Evolutionary conservation across 2,329 filamentous ascomycete species (phyloP).

Genomic region (Ophiocordyceps camponoti-rufipedis): DNA sequence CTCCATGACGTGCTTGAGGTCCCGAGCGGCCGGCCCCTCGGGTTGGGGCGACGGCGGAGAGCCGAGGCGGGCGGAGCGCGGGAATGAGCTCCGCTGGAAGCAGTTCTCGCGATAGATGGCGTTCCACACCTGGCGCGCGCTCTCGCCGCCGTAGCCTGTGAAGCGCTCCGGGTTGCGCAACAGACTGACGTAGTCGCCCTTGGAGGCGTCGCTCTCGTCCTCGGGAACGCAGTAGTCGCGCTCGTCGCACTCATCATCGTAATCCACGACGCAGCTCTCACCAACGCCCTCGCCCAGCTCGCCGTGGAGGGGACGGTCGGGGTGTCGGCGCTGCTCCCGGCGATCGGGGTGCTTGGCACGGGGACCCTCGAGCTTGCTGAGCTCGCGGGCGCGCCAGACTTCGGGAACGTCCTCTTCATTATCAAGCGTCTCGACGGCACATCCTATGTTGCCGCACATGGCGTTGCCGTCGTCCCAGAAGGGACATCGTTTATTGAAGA

Average conservation of each 20-base stretch:
- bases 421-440: slow-evolving; percentile 85
- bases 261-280: slow-evolving; percentile 93
- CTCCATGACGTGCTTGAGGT: slow-evolving; percentile 43
- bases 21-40: slow-evolving; percentile 35
- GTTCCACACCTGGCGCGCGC: slow-evolving; percentile 84
- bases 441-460: slow-evolving; percentile 94
- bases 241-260: slow-evolving; percentile 92
- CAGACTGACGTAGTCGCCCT: slow-evolving; percentile 92
- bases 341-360: slow-evolving; percentile 76
- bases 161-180: slow-evolving; percentile 89
- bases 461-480: slow-evolving; percentile 91
- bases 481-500: slow-evolving; percentile 86
- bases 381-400: slow-evolving; percentile 79
- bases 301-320: slow-evolving; percentile 59
- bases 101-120: slow-evolving; percentile 96
- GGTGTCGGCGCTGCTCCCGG: slow-evolving; percentile 51
- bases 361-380: slow-evolving; percentile 83
- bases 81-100: slow-evolving; percentile 55
- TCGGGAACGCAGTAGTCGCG: slow-evolving; percentile 94
- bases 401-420: slow-evolving; percentile 86
- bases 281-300: slow-evolving; percentile 71
- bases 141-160: slow-evolving; percentile 77
- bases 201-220: slow-evolving; percentile 69
- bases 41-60: slow-evolving; percentile 17
- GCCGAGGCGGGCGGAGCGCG: slow-evolving; percentile 37